A percentile compares a stretch with the other conserved stretches of the same genome.
phyloP scores from a whole-genome alignment of 345 rosid genomes.

The Pugionium cornutum region DNA sequence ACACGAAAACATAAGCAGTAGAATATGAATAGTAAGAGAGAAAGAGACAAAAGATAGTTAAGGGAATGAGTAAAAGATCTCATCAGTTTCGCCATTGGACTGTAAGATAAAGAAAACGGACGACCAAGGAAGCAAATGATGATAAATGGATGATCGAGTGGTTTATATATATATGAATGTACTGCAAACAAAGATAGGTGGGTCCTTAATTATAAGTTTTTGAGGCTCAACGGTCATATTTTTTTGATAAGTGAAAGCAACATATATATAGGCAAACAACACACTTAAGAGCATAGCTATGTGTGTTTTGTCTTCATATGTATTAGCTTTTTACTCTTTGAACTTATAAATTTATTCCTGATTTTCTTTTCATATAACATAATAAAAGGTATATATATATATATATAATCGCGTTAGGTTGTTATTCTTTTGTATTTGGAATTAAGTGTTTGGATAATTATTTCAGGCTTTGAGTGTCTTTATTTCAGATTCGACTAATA shows the following conservation, averaged over 20 bases:
- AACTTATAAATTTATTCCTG: slow-evolving; percentile 9
- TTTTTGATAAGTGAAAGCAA: slow-evolving; percentile 23
- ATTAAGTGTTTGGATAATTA: slow-evolving; percentile 30
- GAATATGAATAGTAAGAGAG: slow-evolving; percentile 11
- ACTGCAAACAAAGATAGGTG: neutral
- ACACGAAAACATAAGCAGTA: slow-evolving; percentile 34
- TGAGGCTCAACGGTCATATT: slow-evolving; percentile 38
- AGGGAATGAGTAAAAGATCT: slow-evolving; percentile 15
- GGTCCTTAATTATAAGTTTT: slow-evolving; percentile 27
- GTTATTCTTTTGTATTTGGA: slow-evolving; percentile 25
- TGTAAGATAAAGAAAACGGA: slow-evolving; percentile 5
- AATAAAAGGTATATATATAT: neutral
- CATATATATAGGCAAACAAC: slow-evolving; percentile 15
- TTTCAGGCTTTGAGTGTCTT: slow-evolving; percentile 30
- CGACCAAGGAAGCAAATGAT: neutral
- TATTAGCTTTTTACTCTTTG: slow-evolving; percentile 18
- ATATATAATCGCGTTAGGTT: slow-evolving; percentile 19
- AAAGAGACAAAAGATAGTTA: neutral
- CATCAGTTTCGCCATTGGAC: slow-evolving; percentile 33
- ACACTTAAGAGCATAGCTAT: neutral
- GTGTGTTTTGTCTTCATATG: slow-evolving; percentile 30
- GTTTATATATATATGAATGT: slow-evolving; percentile 21
- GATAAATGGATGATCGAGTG: slow-evolving; percentile 7
- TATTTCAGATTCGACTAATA: slow-evolving; percentile 29
- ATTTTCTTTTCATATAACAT: neutral